Evolutionary conservation across 768 basidiomycete genomes (phyloP), one percentile per base, ranked within the genome.

Genomic region (Neoboletus subvelutipes): DNA sequence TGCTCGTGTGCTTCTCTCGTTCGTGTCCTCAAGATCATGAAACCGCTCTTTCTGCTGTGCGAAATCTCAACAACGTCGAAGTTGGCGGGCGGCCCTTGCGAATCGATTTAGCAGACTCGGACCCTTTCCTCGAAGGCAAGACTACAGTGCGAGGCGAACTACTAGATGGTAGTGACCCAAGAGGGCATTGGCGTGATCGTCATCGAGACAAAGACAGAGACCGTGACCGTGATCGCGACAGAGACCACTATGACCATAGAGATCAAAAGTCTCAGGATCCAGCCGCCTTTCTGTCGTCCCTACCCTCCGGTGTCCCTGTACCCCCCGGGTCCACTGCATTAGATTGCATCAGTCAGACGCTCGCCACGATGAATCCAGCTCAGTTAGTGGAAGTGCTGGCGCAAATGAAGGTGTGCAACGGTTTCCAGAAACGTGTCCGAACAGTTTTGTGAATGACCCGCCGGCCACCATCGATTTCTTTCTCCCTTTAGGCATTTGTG

Each of bases 101-200:
- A 48, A 95, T 99, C 65, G 96, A 98, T 71, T 81, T 96, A 36
- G 93, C 94, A 45, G 92, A 95, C 69, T 93, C 91, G 29, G 93
- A 94, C 64, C 92, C 94, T 6, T 90, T 92, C 69, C 85, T 94
- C 57, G 88, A 94, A 77, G 89, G 90, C 64, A 89, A 94, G 78
- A 92, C 91, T 10, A 92, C 93, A 52, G 85, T 92, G 18, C 83
- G 86, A 55, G 91, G 92, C 62, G 91, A 92, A 67, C 78, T 92
- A 42, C 67, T 91, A 51, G 90, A 92, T 67, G 81, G 83, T 49
- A 84, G 84, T 53, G 75, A 73, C 50, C 66, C 65, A 11, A 65
- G 73, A 59, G 63, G 67, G 41, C 67, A 73, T 54, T 76, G 71
- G 75, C 66, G 74, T 71, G 77, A 75, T 59, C 81, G 82, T 57